These are phyloP conservation scores for Xylaria nigripes DNA, from an alignment of 495 filamentous ascomycete genomes.

Conservation along the genomic window DNA sequence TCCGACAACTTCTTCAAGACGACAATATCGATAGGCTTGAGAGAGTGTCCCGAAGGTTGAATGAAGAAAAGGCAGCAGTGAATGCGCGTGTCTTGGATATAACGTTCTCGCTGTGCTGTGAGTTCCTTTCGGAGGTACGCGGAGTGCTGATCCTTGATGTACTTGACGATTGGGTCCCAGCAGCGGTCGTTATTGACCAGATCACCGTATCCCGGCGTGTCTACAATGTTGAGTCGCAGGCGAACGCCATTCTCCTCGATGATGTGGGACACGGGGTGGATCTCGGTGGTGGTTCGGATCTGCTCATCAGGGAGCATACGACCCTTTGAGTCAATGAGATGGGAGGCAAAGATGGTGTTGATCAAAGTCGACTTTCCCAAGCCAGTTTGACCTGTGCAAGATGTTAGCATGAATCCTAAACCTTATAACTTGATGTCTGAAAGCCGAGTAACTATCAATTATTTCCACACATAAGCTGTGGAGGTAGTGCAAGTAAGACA, in stretches of 20 bases:
- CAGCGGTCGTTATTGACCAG: conserved; percentile 99
- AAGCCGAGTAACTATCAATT: not conserved
- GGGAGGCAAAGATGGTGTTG: conserved; percentile 99
- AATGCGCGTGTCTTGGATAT: conserved; percentile 97
- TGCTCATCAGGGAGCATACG: conserved; percentile 84
- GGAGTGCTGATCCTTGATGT: conserved; percentile 99
- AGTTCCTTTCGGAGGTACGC: conserved; percentile 99
- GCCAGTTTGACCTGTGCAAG: conserved; percentile 84
- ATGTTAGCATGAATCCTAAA: conserved; percentile 27
- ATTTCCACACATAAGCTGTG: not conserved
- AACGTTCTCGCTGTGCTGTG: conserved; percentile 97
- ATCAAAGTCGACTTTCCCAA: conserved; percentile 98
- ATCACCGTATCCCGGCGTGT: conserved; percentile 96
- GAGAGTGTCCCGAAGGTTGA: conserved; percentile 92
- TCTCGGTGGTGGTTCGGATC: conserved; percentile 93
- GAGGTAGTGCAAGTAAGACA: not conserved
- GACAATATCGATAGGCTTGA: conserved; percentile 98
- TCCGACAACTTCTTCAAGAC: conserved; percentile 98
- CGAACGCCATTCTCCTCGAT: conserved; percentile 99
- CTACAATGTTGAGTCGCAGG: conserved; percentile 91
- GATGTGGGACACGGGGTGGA: conserved; percentile 93
- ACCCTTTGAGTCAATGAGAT: conserved; percentile 98
- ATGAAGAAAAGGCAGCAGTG: conserved; percentile 99
- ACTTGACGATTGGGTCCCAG: conserved; percentile 99
- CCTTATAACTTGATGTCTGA: not conserved